Percentiles rank a stretch among this genome's conserved stretches.
phyloP scores from a whole-genome alignment of 768 basidiomycete species.

The Boletus pseudo-olivaceus region DNA sequence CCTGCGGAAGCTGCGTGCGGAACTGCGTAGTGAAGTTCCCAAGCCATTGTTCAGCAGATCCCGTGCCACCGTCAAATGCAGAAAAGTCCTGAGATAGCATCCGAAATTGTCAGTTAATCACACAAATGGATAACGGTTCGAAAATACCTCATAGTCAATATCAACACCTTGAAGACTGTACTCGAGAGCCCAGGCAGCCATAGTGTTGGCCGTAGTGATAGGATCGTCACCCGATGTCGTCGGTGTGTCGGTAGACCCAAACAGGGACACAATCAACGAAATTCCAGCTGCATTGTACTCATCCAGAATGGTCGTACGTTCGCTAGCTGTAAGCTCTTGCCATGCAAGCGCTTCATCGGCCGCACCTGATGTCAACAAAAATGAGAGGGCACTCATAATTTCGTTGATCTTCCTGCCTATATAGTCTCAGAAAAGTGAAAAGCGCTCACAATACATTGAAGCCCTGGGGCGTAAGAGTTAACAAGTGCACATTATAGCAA shows the following conservation, averaged over 20 bases:
- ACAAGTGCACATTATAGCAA: background rate
- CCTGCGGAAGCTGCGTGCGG: constrained; percentile 13
- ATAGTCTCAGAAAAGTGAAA: background rate
- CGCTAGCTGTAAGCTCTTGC: background rate
- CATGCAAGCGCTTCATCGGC: background rate
- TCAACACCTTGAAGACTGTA: background rate
- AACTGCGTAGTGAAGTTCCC: constrained; percentile 8
- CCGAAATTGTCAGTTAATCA: background rate
- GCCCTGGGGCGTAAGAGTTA: background rate
- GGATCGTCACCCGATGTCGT: no score
- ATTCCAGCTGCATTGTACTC: background rate
- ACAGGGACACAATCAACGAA: background rate
- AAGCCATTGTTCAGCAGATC: background rate
- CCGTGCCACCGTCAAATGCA: background rate
- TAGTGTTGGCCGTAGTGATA: no score
- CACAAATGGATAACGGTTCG: background rate
- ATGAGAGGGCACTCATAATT: background rate
- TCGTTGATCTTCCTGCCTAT: background rate
- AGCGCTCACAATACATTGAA: background rate
- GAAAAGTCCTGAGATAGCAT: background rate
- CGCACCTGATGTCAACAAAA: background rate
- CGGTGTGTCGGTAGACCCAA: no score
- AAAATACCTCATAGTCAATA: background rate
- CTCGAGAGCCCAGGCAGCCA: no score
- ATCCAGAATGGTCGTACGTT: background rate